These are phyloP conservation scores for Didymella exigua DNA, from an alignment of 2,329 filamentous ascomycete genomes.

Conservation along the genomic window DNA sequence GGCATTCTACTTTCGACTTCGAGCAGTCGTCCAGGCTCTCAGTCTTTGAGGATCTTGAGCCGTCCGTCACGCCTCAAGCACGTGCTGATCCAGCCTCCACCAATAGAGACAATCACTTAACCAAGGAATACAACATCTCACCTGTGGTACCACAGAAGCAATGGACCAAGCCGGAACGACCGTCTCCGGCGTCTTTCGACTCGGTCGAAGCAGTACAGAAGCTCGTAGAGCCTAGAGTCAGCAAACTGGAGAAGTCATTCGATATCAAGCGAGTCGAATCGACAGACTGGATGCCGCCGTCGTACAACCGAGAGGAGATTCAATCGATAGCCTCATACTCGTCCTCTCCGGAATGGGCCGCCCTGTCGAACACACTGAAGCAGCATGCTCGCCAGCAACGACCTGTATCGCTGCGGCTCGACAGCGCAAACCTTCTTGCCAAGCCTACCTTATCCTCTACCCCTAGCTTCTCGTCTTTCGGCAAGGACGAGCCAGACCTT, in stretches of 20 bases:
- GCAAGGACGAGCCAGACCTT: conserved; percentile 23
- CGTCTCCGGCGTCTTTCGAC: conserved; percentile 23
- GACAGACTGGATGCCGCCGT: conserved; percentile 25
- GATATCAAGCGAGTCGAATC: conserved; percentile 23
- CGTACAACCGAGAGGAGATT: conserved; percentile 24
- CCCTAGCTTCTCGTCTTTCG: conserved; percentile 24
- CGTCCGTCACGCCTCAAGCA: conserved; percentile 1
- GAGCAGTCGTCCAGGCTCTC: conserved; percentile 13
- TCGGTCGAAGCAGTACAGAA: conserved; percentile 22
- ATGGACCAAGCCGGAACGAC: conserved; percentile 27
- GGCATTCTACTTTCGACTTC: conserved; percentile 15
- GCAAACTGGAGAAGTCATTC: conserved; percentile 23
- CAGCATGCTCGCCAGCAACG: conserved; percentile 23
- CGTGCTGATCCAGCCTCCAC: conserved; percentile 11
- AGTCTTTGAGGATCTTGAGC: conserved; percentile 11
- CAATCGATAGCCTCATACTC: conserved; percentile 22
- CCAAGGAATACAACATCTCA: conserved; percentile 16
- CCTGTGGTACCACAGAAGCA: conserved; percentile 21
- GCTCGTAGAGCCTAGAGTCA: conserved; percentile 17
- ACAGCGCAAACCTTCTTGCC: conserved; percentile 16
- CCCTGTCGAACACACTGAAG: conserved; percentile 26
- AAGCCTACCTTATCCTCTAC: conserved; percentile 7
- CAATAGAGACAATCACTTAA: conserved; percentile 15
- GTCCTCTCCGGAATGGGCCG: conserved; percentile 30
- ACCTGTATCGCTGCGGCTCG: conserved; percentile 21